Percentiles rank a stretch among this genome's conserved stretches.
Evolutionary conservation across 257 asterid genomes (phyloP).

Genomic region (Mitragyna speciosa): DNA sequence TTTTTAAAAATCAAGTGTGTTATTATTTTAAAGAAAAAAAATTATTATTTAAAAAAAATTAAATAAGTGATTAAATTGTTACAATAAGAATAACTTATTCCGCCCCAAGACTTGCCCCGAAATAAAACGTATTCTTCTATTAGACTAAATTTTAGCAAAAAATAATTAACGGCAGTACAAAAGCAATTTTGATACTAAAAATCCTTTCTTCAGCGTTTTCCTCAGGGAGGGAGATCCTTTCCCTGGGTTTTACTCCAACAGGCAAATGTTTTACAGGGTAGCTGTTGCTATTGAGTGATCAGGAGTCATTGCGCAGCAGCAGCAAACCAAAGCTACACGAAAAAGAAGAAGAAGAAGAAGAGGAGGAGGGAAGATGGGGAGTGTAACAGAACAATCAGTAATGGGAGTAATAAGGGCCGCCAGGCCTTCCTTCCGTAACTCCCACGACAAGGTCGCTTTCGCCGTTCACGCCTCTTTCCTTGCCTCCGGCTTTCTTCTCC

Average conservation of each 20-base stretch:
- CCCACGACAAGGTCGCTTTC: slow-evolving; percentile 60
- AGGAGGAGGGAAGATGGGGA: background rate
- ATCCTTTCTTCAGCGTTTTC: no score
- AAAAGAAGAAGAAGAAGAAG: background rate
- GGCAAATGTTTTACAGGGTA: background rate
- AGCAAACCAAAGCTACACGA: background rate
- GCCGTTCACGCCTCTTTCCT: slow-evolving; percentile 63
- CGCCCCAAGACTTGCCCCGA: no score
- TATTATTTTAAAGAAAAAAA: no score
- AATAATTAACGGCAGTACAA: no score
- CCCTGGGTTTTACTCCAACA: background rate
- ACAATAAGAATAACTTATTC: no score
- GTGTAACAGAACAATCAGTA: slow-evolving; percentile 51
- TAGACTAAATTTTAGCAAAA: no score
- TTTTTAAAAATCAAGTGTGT: no score
- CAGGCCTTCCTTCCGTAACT: slow-evolving; percentile 59
- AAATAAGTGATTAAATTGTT: no score
- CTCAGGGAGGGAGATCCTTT: background rate
- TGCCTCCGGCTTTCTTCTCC: slow-evolving; percentile 63
- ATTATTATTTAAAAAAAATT: no score
- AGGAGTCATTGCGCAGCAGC: no score
- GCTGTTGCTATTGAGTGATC: background rate
- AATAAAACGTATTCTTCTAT: no score
- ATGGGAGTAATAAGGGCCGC: slow-evolving; percentile 71
- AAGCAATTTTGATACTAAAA: no score